Conservation (phyloP, 371 early-diverging fungal genomes). For the Rhizopus delemar region DNA sequence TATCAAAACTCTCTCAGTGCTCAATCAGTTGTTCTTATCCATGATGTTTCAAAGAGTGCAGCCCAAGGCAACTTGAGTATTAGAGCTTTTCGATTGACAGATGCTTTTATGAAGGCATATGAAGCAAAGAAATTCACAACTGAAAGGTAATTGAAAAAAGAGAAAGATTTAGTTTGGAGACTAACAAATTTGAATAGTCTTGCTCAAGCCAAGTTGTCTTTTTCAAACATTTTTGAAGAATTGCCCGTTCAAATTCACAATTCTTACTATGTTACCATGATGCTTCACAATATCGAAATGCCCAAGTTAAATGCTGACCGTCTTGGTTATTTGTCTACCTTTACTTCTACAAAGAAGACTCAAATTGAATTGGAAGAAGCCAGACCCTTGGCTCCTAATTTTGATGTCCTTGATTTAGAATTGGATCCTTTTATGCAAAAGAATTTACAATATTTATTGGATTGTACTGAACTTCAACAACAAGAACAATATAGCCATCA, state of each 20-base stretch:
- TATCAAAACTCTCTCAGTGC: slow-evolving; percentile 85
- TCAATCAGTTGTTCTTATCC: slow-evolving; percentile 88
- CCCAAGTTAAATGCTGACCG: slow-evolving; percentile 48
- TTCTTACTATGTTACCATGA: slow-evolving; percentile 77
- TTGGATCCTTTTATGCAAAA: slow-evolving; percentile 82
- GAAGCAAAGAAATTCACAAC: slow-evolving; percentile 86
- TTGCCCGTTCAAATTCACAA: slow-evolving; percentile 86
- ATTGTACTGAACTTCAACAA: slow-evolving; percentile 86
- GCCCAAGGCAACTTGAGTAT: slow-evolving; percentile 85
- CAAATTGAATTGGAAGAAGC: slow-evolving; percentile 44
- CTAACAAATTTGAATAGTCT: slow-evolving; percentile 38
- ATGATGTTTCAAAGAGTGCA: slow-evolving; percentile 83
- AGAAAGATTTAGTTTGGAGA: slow-evolving; percentile 1
- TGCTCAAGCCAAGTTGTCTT: slow-evolving; percentile 76
- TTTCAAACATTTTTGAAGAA: slow-evolving; percentile 86
- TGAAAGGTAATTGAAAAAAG: slow-evolving; percentile 49
- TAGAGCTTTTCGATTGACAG: slow-evolving; percentile 86
- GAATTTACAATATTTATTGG: slow-evolving; percentile 85
- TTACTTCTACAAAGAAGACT: slow-evolving; percentile 41
- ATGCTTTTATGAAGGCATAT: slow-evolving; percentile 84
- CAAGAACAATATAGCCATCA: slow-evolving; percentile 91
- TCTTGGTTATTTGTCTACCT: slow-evolving; percentile 49
- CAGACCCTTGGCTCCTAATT: slow-evolving; percentile 77
- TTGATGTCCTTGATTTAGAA: slow-evolving; percentile 80
- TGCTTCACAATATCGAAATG: slow-evolving; percentile 80